Evolutionary conservation across 2,329 filamentous ascomycete species (phyloP).

Genomic region (Sphaerulina musiva): DNA sequence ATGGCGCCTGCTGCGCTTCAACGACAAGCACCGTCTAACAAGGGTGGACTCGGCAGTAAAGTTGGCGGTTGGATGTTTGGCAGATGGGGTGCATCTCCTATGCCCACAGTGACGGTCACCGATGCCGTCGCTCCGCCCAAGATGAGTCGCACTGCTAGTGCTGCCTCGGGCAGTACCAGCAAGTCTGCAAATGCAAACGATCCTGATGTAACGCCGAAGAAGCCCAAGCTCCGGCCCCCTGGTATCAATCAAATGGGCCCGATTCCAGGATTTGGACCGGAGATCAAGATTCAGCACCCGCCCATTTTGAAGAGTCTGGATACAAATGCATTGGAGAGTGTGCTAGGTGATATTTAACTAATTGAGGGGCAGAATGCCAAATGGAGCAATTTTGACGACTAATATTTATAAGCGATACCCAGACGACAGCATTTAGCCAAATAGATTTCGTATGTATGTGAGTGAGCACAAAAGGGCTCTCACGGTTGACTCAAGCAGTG

Average conservation of each 20-base stretch:
- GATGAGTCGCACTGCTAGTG: slow-evolving; percentile 13
- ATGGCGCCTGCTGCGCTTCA: slow-evolving; percentile 24
- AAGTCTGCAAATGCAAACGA: slow-evolving; percentile 21
- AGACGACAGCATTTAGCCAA: not conserved
- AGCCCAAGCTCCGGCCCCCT: slow-evolving; percentile 47
- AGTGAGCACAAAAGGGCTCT: not conserved
- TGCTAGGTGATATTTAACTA: slow-evolving; percentile 14
- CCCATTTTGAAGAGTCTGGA: slow-evolving; percentile 56
- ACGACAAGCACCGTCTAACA: slow-evolving; percentile 8
- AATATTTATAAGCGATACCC: slow-evolving; percentile 7
- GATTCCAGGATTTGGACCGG: slow-evolving; percentile 63
- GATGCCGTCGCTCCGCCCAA: slow-evolving; percentile 9
- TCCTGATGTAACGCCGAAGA: slow-evolving; percentile 34
- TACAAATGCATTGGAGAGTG: slow-evolving; percentile 49
- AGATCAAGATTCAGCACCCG: slow-evolving; percentile 47
- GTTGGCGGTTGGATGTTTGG: slow-evolving; percentile 61
- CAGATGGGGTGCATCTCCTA: slow-evolving; percentile 54
- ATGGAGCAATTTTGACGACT: slow-evolving; percentile 2
- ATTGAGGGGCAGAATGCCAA: not conserved
- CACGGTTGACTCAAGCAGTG: not conserved
- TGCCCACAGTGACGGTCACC: slow-evolving; percentile 26
- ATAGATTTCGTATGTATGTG: slow-evolving; percentile 1
- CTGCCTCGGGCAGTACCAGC: slow-evolving; percentile 18
- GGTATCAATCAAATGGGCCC: slow-evolving; percentile 74
- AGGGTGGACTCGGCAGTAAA: slow-evolving; percentile 42